Evolutionary conservation across 257 asterid genomes (phyloP), one percentile per base, ranked within the genome.

Genomic region (Echites panduratus): DNA sequence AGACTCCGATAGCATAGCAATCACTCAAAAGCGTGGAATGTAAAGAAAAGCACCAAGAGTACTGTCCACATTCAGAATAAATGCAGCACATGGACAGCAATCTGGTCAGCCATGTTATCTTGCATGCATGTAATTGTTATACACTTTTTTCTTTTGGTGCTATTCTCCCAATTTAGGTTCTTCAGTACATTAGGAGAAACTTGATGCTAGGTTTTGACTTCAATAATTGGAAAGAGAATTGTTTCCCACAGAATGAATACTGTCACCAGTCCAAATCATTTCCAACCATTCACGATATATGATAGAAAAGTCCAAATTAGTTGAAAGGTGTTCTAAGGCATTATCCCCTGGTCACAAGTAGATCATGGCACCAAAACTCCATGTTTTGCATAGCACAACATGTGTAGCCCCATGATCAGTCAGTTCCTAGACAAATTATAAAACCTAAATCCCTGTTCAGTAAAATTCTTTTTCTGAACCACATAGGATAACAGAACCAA

Each of bases 261-360:
- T 35, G 57, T 59, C 70, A 48, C 35, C 56, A 76, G 75, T 69
- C 70, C 70, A 48, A 76, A 48, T 16, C 66, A 69, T 69, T 22
- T 69, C 66, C n/a, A 49, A 59, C 59, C 75, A 61, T 59, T 22
- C 24, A 61, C 14, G 64, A 76, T 49, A 2, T 16, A 48, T 32
- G 38, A 35, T 76, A 48, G 70, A 58, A 44, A 59, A 4, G 56
- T 76, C 74, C 14, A 63, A 24, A 70, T 49, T 50, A 61, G 71
- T 59, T 56, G 32, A 59, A 48, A 41, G 17, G 54, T 75, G 7
- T 64, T 41, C 17, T 38, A 38, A 19, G 49, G 47, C 49, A 19
- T 38, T 64, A 38, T 38, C 69, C 27, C 69, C 9, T 38, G 48
- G 22, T 64, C 49, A 64, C 7, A 64, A 19, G 47, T 29, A 63